These are phyloP conservation scores for Eucalyptus dawsonii DNA, from an alignment of 345 rosid genomes.

Conservation along the genomic window DNA sequence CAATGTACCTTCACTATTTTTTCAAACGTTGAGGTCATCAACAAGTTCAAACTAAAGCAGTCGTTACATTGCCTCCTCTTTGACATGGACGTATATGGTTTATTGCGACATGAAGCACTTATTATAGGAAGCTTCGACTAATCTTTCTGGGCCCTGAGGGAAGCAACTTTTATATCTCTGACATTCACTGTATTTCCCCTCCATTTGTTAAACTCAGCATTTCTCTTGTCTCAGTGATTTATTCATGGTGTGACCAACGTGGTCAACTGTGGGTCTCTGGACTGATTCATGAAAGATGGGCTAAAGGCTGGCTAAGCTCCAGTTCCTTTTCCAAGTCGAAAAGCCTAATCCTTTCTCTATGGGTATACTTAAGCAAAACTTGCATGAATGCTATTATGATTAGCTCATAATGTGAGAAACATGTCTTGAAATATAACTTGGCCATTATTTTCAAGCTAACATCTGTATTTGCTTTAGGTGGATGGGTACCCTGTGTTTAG, in stretches of 20 bases:
- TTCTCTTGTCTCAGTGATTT: neutral
- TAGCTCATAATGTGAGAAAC: neutral
- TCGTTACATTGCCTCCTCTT: neutral
- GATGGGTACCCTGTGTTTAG: constrained; percentile 90
- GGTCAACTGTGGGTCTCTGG: neutral
- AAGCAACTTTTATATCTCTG: neutral
- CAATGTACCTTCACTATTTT: neutral
- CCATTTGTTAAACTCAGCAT: neutral
- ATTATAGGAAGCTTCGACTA: neutral
- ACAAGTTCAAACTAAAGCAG: neutral
- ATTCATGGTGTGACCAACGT: neutral
- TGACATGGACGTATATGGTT: neutral
- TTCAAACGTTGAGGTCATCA: neutral
- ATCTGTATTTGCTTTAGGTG: constrained; percentile 34
- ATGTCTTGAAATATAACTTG: neutral
- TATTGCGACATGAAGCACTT: neutral
- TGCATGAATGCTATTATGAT: neutral
- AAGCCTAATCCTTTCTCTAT: neutral
- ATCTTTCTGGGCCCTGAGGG: neutral
- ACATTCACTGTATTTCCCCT: neutral
- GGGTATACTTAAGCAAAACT: neutral
- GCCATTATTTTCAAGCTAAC: neutral
- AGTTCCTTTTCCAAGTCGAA: neutral
- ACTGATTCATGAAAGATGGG: neutral
- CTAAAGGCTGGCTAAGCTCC: neutral